Evolutionary conservation across 306 rosid genomes (phyloP).

Genomic region (Mimosa pudica): DNA sequence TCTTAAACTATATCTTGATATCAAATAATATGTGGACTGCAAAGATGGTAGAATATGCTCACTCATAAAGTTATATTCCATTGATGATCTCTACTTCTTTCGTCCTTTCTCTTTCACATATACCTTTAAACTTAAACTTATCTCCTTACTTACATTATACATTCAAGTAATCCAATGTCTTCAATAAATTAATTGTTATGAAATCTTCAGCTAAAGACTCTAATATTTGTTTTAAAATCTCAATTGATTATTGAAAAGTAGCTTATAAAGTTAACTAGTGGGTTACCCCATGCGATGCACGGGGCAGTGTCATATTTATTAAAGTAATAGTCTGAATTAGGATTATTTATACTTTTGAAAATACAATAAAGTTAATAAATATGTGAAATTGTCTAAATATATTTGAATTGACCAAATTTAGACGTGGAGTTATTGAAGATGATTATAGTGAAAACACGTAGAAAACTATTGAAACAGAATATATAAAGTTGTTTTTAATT

Average conservation of each 20-base stretch:
- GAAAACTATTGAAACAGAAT: no score
- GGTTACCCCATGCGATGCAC: no score
- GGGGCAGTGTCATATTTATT: no score
- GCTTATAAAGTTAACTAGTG: background rate
- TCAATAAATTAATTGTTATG: background rate
- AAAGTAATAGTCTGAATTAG: no score
- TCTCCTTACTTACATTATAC: background rate
- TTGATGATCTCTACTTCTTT: background rate
- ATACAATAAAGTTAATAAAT: no score
- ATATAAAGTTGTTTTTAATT: no score
- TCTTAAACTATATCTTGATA: background rate
- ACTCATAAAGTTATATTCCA: conserved; percentile 14
- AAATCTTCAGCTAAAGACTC: background rate
- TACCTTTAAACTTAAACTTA: background rate
- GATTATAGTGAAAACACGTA: no score
- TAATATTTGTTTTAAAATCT: background rate
- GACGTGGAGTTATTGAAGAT: no score
- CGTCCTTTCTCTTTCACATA: background rate
- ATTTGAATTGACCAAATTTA: no score
- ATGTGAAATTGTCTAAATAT: no score
- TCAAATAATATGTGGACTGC: background rate
- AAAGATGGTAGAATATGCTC: background rate
- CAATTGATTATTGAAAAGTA: background rate
- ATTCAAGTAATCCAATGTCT: background rate
- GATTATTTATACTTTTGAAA: no score